A percentile compares a stretch with the other conserved stretches of the same genome.
Evolutionary conservation across 2,329 filamentous ascomycete genomes (phyloP).

Genomic region (Fusarium circinatum): DNA sequence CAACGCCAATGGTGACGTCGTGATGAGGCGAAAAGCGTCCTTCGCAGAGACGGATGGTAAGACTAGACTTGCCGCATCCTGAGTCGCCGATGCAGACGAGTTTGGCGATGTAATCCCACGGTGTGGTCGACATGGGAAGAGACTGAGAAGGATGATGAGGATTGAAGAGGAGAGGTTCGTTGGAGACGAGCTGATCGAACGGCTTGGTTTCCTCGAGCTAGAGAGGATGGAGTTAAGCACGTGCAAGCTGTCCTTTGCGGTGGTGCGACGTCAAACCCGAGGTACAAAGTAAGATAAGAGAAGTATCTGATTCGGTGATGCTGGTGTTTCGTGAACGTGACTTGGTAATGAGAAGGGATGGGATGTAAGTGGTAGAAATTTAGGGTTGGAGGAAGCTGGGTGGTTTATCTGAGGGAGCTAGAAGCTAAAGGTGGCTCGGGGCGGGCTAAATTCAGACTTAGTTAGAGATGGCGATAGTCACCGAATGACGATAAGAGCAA

Average conservation of each 20-base stretch:
- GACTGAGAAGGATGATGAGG: constrained; percentile 4
- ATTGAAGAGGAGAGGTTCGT: constrained; percentile 11
- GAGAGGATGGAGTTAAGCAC: constrained; percentile 20
- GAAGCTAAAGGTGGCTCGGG: constrained; percentile 5
- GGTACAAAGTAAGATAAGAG: constrained; percentile 3
- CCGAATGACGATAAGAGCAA: not conserved
- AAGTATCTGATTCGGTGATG: not conserved
- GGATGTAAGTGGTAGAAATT: constrained; percentile 26
- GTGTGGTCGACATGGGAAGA: constrained; percentile 66
- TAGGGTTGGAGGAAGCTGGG: constrained; percentile 11
- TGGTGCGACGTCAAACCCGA: constrained; percentile 18
- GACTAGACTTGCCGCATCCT: constrained; percentile 92
- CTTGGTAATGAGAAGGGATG: not conserved
- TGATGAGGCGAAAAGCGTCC: constrained; percentile 93
- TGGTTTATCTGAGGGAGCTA: constrained; percentile 15
- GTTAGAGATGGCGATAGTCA: constrained; percentile 9
- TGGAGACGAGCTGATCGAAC: constrained; percentile 2
- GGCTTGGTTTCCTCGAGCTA: not conserved
- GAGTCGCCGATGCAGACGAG: constrained; percentile 98
- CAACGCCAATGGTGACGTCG: constrained; percentile 97
- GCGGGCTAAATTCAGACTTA: not conserved
- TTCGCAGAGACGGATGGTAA: constrained; percentile 96
- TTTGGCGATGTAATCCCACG: constrained; percentile 99
- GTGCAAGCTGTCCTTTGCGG: constrained; percentile 34
- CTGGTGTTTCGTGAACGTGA: constrained; percentile 11